Evolutionary conservation across 164 flowering plant species (phyloP), one percentile per base, ranked within the genome.

Genomic region (Kalanchoe fedtschenkoi): DNA sequence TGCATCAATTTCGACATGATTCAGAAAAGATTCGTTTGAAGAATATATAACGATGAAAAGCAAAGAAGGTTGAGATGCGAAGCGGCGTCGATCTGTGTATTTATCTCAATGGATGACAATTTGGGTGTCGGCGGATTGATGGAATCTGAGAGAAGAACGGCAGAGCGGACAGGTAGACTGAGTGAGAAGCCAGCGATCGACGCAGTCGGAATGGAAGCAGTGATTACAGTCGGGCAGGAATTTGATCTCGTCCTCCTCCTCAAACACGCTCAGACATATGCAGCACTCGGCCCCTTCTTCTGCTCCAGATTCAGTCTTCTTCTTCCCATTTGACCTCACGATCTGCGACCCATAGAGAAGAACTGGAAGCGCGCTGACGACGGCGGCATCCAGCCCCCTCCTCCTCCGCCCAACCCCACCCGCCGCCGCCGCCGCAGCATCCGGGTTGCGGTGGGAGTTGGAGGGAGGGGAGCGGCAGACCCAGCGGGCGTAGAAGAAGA

Each of bases 401-500:
- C 38, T 6, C n/a, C 38, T 5, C 22, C 24, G 13, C 41, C 41
- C 22, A 58, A 3, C 11, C 34, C 30, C 32, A 11, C 30, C 28
- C 19, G 22, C 13, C 13, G 61, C 22, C 22, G 22, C 22, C 9
- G 61, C 22, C 24, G 38, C 15, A 8, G 43, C 14, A 58, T 30
- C 16, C 5, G 11, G 14, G 56, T 51, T 51, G 56, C 6, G 32
- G 61, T 29, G n/a, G 37, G 30, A 7, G 0, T 14, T 2, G 7
- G 26, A 11, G 41, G 34, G 22, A 3, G 28, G 2, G 6, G 42
- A 13, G 5, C 13, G 26, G 38, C 61, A 58, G 41, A 58, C 61
- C 61, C 38, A 58, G 28, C 61, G 42, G 8, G 42, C 61, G 42
- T 58, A 58, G 38, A 58, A 58, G 61, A 58, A 58, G 14, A 58